Percentiles rank a stretch among this genome's conserved stretches.
Conservation (phyloP, 768 basidiomycete species). For the Dictyophora rubrovolvata region DNA sequence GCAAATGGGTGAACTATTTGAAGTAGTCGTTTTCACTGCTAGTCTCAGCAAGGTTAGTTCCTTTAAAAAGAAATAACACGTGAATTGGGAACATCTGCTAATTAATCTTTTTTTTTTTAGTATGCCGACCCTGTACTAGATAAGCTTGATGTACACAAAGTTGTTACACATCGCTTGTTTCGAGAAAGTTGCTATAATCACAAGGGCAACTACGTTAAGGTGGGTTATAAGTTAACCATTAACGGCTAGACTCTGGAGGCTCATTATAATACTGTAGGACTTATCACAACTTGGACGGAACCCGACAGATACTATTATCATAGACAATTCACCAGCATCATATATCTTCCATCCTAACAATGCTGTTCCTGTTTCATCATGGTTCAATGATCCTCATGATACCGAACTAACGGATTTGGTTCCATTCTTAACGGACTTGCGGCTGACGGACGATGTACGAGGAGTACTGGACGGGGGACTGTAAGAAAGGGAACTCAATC, state of each 20-base stretch:
- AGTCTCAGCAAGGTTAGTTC: conserved; percentile 84
- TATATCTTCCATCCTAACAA: conserved; percentile 99
- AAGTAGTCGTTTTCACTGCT: conserved; percentile 96
- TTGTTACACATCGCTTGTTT: conserved; percentile 90
- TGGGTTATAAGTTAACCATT: conserved; percentile 22
- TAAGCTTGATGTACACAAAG: conserved; percentile 87
- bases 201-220: conserved; percentile 99
- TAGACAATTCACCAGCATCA: conserved; percentile 97
- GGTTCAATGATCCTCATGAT: conserved; percentile 99
- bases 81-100: conserved; percentile 9
- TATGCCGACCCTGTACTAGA: conserved; percentile 98
- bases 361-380: conserved; percentile 96
- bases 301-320: conserved; percentile 88
- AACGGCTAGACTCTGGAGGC: background rate
- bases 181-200: conserved; percentile 99
- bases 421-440: conserved; percentile 87
- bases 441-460: conserved; percentile 77
- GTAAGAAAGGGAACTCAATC: conserved; percentile 32
- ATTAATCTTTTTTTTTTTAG: conserved; percentile 36
- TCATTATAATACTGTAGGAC: conserved; percentile 44
- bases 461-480: conserved; percentile 83
- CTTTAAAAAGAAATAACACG: background rate
- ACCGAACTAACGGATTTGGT: conserved; percentile 94
- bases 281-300: conserved; percentile 94
- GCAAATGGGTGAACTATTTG: conserved; percentile 98